Evolutionary conservation across 1,284 basidiomycete genomes (phyloP).

Genomic region (Amylostereum areolatum): DNA sequence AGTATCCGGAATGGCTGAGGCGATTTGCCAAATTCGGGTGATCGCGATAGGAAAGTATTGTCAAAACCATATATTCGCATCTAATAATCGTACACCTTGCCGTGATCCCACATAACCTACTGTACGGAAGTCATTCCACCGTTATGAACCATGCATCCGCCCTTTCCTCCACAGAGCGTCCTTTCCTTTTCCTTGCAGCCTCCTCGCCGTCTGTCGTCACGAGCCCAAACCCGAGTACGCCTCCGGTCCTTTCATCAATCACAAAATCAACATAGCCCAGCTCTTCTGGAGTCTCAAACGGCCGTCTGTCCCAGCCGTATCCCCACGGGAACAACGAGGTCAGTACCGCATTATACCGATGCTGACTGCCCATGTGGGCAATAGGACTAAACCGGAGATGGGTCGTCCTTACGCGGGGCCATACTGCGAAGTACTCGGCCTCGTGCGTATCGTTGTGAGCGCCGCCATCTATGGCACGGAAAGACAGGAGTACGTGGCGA

Average conservation of each 20-base stretch:
- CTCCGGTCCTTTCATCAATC: slow-evolving; percentile 4
- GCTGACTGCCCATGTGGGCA: neutral
- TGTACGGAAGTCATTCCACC: no score
- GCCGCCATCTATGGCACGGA: slow-evolving; percentile 6
- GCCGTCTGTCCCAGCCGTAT: slow-evolving; percentile 17
- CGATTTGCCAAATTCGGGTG: no score
- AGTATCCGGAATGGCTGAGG: no score
- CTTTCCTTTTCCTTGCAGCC: no score
- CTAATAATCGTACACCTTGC: no score
- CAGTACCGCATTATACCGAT: slow-evolving; percentile 13
- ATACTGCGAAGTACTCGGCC: slow-evolving; percentile 12
- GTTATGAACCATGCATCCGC: neutral
- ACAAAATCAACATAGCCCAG: slow-evolving; percentile 13
- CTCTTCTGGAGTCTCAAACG: slow-evolving; percentile 17
- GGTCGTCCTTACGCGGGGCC: slow-evolving; percentile 16
- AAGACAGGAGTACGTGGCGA: slow-evolving; percentile 10
- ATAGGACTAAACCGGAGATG: slow-evolving; percentile 18
- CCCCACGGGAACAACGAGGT: slow-evolving; percentile 20
- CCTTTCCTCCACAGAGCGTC: slow-evolving; percentile 13
- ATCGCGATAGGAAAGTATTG: no score
- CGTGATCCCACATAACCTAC: no score
- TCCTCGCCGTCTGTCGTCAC: no score
- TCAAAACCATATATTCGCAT: no score
- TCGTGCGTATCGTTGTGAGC: no score
- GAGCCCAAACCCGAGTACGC: neutral